These are phyloP conservation scores for Cladosporium sp. DNA, from an alignment of 2,329 filamentous ascomycete species.

Conservation along the genomic window DNA sequence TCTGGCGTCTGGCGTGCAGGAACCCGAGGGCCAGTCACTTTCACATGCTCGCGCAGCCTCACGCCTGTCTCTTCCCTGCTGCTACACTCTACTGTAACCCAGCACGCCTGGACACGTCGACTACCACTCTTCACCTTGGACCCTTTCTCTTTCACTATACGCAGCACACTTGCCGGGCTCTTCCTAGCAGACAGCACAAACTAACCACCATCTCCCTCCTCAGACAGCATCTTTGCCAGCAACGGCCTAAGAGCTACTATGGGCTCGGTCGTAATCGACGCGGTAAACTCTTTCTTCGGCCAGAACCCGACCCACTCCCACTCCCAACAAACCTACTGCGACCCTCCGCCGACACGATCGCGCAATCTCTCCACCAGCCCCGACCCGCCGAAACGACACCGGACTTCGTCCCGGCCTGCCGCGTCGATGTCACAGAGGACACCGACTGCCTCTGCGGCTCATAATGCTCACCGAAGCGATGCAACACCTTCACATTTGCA, in stretches of 20 bases:
- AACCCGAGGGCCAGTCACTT: conserved; percentile 13
- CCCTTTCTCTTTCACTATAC: not conserved
- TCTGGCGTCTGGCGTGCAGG: not conserved
- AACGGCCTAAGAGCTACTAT: conserved; percentile 49
- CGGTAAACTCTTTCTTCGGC: conserved; percentile 64
- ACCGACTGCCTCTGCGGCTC: conserved; percentile 23
- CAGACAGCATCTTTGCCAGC: conserved; percentile 21
- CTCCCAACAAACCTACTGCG: conserved; percentile 25
- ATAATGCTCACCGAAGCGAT: conserved; percentile 3
- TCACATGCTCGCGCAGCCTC: conserved; percentile 10
- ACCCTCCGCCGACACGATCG: conserved; percentile 26
- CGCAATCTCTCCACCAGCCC: conserved; percentile 23
- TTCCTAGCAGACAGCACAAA: conserved; percentile 3
- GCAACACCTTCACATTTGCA: conserved; percentile 19
- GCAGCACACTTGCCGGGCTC: not conserved
- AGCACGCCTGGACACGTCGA: not conserved
- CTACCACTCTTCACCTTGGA: not conserved
- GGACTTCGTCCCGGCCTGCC: conserved; percentile 29
- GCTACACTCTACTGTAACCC: not conserved
- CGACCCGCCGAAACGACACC: conserved; percentile 28
- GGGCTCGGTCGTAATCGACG: conserved; percentile 67
- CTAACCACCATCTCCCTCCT: conserved; percentile 22
- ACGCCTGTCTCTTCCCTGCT: not conserved
- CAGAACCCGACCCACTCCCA: conserved; percentile 28
- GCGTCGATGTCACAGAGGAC: conserved; percentile 37